phyloP scores from a whole-genome alignment of 495 filamentous ascomycete species.

The Talaromyces liani region DNA sequence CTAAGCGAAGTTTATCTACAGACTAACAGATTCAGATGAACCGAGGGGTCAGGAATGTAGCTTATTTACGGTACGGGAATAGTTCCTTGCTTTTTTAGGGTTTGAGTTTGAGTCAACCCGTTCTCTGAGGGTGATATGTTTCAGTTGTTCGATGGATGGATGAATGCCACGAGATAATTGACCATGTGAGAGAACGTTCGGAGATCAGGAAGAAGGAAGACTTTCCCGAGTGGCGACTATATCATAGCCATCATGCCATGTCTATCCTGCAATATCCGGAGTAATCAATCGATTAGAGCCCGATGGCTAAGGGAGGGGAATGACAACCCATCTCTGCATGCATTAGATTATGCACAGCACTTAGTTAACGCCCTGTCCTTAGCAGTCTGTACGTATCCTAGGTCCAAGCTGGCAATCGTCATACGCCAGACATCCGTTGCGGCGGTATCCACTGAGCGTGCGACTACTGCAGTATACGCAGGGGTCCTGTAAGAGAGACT shows the following conservation, averaged over 20 bases:
- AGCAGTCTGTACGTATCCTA: background rate
- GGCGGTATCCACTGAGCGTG: slow-evolving; percentile 1
- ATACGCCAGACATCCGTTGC: background rate
- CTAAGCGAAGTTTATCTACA: background rate
- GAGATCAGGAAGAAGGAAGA: background rate
- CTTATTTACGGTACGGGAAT: background rate
- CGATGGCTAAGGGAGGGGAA: background rate
- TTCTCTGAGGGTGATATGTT: background rate
- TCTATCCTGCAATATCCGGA: background rate
- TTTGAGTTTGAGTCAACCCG: background rate
- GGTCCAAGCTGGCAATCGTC: background rate
- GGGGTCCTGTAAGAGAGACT: background rate
- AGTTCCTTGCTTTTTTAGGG: background rate
- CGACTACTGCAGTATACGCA: background rate
- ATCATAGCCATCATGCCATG: background rate
- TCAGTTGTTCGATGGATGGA: background rate
- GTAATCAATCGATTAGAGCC: background rate
- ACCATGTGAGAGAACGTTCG: background rate
- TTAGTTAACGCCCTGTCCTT: background rate
- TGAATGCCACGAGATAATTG: background rate
- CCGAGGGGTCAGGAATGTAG: background rate
- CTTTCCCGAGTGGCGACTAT: background rate
- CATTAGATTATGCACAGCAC: background rate
- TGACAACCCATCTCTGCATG: background rate
- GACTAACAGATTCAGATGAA: background rate